A percentile compares a stretch with the other conserved stretches of the same genome.
These are phyloP conservation scores for Dryas integrifolia DNA, from an alignment of 331 rosid genomes.

Conservation along the genomic window DNA sequence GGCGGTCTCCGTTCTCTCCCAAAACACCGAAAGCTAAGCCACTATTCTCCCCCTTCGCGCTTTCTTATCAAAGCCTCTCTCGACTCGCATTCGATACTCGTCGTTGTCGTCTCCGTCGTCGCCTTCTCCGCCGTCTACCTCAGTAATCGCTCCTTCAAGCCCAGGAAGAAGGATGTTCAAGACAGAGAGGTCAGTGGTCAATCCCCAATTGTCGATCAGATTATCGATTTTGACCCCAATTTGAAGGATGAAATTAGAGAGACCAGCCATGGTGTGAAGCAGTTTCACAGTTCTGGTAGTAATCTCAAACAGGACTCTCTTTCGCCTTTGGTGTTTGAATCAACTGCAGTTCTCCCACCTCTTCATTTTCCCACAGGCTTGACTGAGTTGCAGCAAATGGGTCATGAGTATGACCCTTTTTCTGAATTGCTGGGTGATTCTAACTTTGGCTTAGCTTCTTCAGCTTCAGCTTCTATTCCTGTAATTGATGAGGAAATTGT, in stretches of 20 bases:
- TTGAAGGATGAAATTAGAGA: conserved; percentile 41
- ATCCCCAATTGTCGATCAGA: conserved; percentile 14
- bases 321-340: conserved; percentile 39
- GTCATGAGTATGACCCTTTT: conserved; percentile 47
- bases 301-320: conserved; percentile 33
- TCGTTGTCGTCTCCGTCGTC: conserved; percentile 45
- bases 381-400: conserved; percentile 44
- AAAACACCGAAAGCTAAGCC: conserved; percentile 15
- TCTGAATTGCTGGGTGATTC: conserved; percentile 22
- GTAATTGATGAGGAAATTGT: conserved; percentile 32
- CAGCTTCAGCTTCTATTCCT: conserved; percentile 24
- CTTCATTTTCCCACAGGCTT: conserved; percentile 44
- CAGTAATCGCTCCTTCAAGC: conserved; percentile 28
- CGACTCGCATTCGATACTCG: conserved; percentile 47
- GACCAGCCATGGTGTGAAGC: conserved; percentile 37
- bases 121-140: conserved; percentile 65
- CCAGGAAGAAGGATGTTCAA: conserved; percentile 34
- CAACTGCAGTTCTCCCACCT: conserved; percentile 46
- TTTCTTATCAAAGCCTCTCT: conserved; percentile 59
- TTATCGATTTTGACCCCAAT: conserved; percentile 42
- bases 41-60: conserved; percentile 42
- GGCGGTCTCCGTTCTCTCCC: conserved; percentile 38
- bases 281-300: conserved; percentile 42
- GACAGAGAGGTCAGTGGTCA: conserved; percentile 40
- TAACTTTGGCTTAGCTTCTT: conserved; percentile 31